A percentile compares a stretch with the other conserved stretches of the same genome.
Evolutionary conservation across 495 filamentous ascomycete genomes (phyloP).

Genomic region (Immersiella caudata): DNA sequence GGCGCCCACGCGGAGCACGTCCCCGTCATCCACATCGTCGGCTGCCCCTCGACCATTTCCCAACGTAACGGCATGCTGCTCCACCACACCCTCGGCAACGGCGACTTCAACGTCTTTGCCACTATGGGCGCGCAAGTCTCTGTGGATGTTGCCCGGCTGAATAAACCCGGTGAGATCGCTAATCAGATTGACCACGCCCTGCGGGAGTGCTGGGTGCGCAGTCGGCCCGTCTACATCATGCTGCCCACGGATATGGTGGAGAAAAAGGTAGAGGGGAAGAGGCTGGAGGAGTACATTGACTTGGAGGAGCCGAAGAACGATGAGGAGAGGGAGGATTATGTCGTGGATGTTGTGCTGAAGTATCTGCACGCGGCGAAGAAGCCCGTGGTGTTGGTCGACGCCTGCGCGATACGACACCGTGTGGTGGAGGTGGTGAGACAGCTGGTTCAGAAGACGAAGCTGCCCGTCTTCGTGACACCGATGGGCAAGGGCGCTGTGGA

Average conservation of each 20-base stretch:
- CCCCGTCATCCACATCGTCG: constrained; percentile 64
- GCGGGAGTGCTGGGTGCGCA: constrained; percentile 73
- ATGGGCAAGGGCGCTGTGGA: constrained; percentile 92
- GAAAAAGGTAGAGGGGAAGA: constrained; percentile 74
- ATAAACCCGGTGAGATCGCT: constrained; percentile 68
- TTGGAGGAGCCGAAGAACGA: constrained; percentile 67
- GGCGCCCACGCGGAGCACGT: constrained; percentile 75
- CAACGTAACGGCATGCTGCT: constrained; percentile 69
- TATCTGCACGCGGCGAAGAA: constrained; percentile 75
- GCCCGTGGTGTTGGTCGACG: constrained; percentile 85
- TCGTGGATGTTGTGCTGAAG: constrained; percentile 77
- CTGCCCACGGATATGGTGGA: constrained; percentile 84
- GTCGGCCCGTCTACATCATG: constrained; percentile 80
- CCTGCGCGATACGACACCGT: constrained; percentile 83
- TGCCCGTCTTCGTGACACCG: constrained; percentile 85
- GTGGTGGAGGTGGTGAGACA: constrained; percentile 75
- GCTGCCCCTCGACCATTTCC: constrained; percentile 62
- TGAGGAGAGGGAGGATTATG: constrained; percentile 75
- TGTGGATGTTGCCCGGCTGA: constrained; percentile 68
- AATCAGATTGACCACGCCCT: constrained; percentile 79
- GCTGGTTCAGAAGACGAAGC: constrained; percentile 71
- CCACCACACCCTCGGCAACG: constrained; percentile 93
- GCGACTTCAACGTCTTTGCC: constrained; percentile 83
- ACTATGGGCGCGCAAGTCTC: constrained; percentile 76
- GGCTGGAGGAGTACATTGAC: constrained; percentile 68